Conservation (phyloP, 177 flowering plant species). For the Telopea speciosissima region DNA sequence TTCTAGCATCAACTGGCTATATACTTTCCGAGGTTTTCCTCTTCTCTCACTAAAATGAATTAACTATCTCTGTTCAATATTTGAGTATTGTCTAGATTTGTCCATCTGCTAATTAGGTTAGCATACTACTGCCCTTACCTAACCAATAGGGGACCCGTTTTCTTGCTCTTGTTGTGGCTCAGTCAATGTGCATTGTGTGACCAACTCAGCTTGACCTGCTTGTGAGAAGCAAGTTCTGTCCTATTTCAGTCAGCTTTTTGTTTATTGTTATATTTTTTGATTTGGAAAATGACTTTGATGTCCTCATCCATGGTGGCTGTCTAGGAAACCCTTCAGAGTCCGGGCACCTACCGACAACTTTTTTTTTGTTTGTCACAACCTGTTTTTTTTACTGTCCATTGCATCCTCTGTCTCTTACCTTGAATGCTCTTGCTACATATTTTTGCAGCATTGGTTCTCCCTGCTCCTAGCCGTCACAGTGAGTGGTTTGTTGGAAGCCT, state of each 20-base stretch:
- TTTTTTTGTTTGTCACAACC: neutral
- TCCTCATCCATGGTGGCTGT: neutral
- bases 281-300: neutral
- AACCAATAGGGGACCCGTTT: neutral
- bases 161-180: neutral
- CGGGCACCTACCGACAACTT: neutral
- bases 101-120: neutral
- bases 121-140: neutral
- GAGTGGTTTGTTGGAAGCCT: constrained; percentile 93
- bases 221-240: neutral
- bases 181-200: neutral
- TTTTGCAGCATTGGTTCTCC: constrained; percentile 80
- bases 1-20: constrained; percentile 76
- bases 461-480: constrained; percentile 66
- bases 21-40: constrained; percentile 60
- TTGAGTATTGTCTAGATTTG: neutral
- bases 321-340: neutral
- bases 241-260: neutral
- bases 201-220: neutral
- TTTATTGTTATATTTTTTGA: too few relatives aligned
- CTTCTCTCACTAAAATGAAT: constrained; percentile 8
- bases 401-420: neutral
- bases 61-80: neutral
- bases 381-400: neutral
- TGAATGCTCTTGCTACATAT: neutral